Conservation (phyloP, 2,329 filamentous ascomycete species). For the Conoideocrella luteorostrata region DNA sequence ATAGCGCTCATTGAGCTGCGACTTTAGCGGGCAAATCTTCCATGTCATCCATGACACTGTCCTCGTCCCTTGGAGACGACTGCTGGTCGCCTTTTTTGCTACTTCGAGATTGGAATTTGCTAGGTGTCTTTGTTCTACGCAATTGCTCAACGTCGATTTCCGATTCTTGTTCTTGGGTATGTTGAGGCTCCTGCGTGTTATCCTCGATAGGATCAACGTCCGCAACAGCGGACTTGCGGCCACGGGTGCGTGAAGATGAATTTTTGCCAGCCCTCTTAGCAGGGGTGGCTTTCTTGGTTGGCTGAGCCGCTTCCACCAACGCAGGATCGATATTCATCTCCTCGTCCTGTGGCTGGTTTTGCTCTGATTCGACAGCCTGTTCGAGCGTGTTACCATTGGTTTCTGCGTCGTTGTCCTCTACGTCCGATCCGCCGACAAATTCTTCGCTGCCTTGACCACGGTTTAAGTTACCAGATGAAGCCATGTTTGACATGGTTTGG, state of each 20-base stretch:
- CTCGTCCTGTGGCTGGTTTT: constrained; percentile 13
- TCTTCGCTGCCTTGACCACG: constrained; percentile 18
- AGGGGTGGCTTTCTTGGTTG: constrained; percentile 20
- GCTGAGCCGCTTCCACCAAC: constrained; percentile 13
- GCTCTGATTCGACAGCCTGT: neutral
- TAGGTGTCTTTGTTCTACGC: constrained; percentile 22
- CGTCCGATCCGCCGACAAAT: constrained; percentile 24
- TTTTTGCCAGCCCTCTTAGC: constrained; percentile 19
- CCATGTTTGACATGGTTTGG: constrained; percentile 10
- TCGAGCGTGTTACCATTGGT: constrained; percentile 13
- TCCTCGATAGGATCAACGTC: constrained; percentile 28
- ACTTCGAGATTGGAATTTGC: constrained; percentile 19
- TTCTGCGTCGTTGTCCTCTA: constrained; percentile 15
- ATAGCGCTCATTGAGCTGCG: too few relatives aligned
- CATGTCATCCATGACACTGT: constrained; percentile 37
- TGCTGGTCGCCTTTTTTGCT: constrained; percentile 9
- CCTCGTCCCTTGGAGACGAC: constrained; percentile 16
- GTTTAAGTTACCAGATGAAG: neutral
- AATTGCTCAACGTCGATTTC: constrained; percentile 20
- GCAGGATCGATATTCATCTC: constrained; percentile 29
- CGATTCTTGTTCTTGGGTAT: constrained; percentile 15
- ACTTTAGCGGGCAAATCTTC: constrained; percentile 31
- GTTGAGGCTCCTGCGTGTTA: constrained; percentile 11
- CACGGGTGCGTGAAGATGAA: constrained; percentile 15
- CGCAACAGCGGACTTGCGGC: constrained; percentile 16